phyloP scores from a whole-genome alignment of 257 asterid genomes.

The Mentha longifolia region DNA sequence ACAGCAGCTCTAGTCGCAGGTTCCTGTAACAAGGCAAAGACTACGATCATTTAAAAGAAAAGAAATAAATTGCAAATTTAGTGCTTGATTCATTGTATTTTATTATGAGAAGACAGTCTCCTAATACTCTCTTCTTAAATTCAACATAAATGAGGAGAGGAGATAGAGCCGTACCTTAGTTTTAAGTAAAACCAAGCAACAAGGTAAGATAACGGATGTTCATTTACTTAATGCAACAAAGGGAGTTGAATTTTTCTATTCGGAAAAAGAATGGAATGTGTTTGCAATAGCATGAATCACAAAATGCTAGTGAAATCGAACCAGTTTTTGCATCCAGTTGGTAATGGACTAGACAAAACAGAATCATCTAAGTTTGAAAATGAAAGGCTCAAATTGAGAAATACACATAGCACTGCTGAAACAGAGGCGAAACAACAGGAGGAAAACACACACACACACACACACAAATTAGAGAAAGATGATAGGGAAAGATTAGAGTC shows the following conservation, averaged over 20 bases:
- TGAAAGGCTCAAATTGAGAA: neutral
- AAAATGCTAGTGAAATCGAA: neutral
- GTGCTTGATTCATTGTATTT: conserved; percentile 4
- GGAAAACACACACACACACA: too few species aligned
- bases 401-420: neutral
- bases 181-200: conserved; percentile 13
- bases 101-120: neutral
- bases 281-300: neutral
- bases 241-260: neutral
- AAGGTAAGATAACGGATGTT: neutral
- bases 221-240: neutral
- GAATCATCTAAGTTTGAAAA: neutral
- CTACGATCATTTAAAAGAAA: neutral
- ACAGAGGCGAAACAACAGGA: neutral
- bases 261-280: neutral
- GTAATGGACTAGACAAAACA: neutral
- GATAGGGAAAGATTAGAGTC: neutral
- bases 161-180: neutral
- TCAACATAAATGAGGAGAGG: conserved; percentile 3
- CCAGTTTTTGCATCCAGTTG: neutral
- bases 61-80: neutral
- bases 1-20: conserved; percentile 51
- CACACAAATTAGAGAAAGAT: neutral
- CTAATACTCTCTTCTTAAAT: neutral
- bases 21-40: conserved; percentile 42